Evolutionary conservation across 176 grass and related monocot species (phyloP), one percentile per base, ranked within the genome.

Genomic region (Paspalum notatum): DNA sequence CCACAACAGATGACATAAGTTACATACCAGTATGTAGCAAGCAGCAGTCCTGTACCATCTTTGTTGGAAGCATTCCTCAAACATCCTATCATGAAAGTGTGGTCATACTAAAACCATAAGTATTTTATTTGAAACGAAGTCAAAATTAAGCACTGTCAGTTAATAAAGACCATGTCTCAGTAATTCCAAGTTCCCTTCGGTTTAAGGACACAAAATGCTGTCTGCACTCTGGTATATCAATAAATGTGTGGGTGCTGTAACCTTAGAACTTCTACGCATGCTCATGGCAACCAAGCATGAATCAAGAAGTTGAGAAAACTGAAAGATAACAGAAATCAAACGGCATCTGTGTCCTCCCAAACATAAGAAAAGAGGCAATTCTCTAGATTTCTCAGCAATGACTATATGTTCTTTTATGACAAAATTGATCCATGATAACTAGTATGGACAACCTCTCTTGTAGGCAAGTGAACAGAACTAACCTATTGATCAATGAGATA

Each of bases 31-130:
- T 84, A 98, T 98, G 88, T 98, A 98, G 67, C 95, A 95, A 87
- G 95, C 95, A 93, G 95, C 95, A 74, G 95, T 98, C 81, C 92
- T 90, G 61, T 98, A 98, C 92, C 95, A 98, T 93, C 92, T 87
- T 78, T 88, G 86, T 81, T 91, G 95, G 83, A 98, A 98, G 72
- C 95, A 98, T 85, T 95, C 95, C 88, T 98, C 95, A 69, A 98
- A 98, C 92, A 98, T 93, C 92, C 95, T 98, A 84, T 50, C 77
- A 84, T 56, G 46, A 71, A 82, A 64, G 74, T 68, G 80, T 56
- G 73, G 62, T 50, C 24, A 25, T 68, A 57, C 50, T 67, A 60
- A 65, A 24, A 57, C 50, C 42, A 51, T 27, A 40, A 78, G 54
- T 73, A 72, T 57, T 72, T 47, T 41, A 78, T 64, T 77, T 62